Percentiles rank a stretch among this genome's conserved stretches.
Conservation (phyloP, 2,329 filamentous ascomycete genomes). For the Neofusicoccum laricinum region DNA sequence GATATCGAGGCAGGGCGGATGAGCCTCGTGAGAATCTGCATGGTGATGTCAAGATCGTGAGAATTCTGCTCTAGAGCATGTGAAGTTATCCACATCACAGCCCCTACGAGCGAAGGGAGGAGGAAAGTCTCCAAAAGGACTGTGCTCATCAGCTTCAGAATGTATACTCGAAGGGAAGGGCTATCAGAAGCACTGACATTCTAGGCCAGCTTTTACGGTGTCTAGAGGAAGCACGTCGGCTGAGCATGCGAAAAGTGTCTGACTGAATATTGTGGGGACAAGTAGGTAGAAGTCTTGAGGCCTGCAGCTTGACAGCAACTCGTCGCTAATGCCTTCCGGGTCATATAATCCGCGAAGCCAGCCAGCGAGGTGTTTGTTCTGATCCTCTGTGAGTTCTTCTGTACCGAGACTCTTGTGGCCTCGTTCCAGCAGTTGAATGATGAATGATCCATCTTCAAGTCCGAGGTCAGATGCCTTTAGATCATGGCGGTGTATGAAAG, state of each 20-base stretch:
- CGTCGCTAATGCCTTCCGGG: conserved; percentile 69
- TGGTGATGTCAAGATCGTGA: conserved; percentile 63
- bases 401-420: conserved; percentile 57
- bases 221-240: conserved; percentile 65
- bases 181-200: conserved; percentile 54
- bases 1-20: conserved; percentile 69
- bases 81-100: conserved; percentile 67
- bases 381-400: conserved; percentile 64
- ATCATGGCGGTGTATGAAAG: conserved; percentile 73
- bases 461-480: conserved; percentile 65
- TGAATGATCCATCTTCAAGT: conserved; percentile 61
- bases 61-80: conserved; percentile 65
- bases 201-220: conserved; percentile 69
- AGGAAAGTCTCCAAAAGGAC: conserved; percentile 77
- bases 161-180: background rate
- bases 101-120: conserved; percentile 73
- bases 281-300: conserved; percentile 81
- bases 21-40: conserved; percentile 70
- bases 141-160: conserved; percentile 28
- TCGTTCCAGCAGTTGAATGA: conserved; percentile 62
- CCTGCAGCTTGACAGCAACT: conserved; percentile 76
- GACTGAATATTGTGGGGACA: conserved; percentile 72
- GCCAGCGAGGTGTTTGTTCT: conserved; percentile 62
- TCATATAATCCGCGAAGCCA: conserved; percentile 78
- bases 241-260: conserved; percentile 69